Evolutionary conservation across 1,284 basidiomycete species (phyloP), one percentile per base, ranked within the genome.

Genomic region (Rhodotorula sp.): DNA sequence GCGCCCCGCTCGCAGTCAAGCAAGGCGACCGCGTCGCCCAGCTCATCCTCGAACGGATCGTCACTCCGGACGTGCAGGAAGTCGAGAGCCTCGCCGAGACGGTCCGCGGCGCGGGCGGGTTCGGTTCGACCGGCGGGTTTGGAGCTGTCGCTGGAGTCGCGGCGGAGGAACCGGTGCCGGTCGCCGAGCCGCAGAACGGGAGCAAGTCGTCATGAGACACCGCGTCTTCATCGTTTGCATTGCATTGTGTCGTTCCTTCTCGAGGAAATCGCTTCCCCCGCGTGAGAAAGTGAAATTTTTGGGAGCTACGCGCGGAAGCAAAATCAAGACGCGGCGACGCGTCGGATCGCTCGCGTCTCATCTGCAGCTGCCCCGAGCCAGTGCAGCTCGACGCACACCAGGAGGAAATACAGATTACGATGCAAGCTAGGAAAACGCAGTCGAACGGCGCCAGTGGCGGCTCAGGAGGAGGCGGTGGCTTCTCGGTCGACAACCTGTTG

Each of bases 11-110:
- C 39, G 18, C 77, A 96, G 94, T 98, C 69, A 85, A 90, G 76
- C 88, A 91, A 79, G 94, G 95, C 18, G 96, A 99, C 80, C 88
- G 97, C 21, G 85, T 99, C 76, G 96, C 97, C 2, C 96, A 99
- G 80, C 85, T 99, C 51, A 92, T 99, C 76, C 85, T 98, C 64
- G 96, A 99, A 80, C 88, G 87, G 74, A 96, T 97, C 76, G 87
- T 89, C 70, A 95, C 89, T 5, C 93, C 95, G 0, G 89, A 90
- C 12, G 86, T 97, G 20, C 80, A 89, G 51, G 93, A 95, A 82
- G 94, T 98, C 21, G 84, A 92, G 72, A 92, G 92, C 75, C 87
- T 98, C 14, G 90, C 92, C 64, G 88, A 89, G 71, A 97, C 96
- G 0, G 79, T 87, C 26, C 88, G 96, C 46, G 96, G 95, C 18